These are phyloP conservation scores for Debaryomycetaceae sp. DNA, from an alignment of 1,139 yeast species.

Conservation along the genomic window DNA sequence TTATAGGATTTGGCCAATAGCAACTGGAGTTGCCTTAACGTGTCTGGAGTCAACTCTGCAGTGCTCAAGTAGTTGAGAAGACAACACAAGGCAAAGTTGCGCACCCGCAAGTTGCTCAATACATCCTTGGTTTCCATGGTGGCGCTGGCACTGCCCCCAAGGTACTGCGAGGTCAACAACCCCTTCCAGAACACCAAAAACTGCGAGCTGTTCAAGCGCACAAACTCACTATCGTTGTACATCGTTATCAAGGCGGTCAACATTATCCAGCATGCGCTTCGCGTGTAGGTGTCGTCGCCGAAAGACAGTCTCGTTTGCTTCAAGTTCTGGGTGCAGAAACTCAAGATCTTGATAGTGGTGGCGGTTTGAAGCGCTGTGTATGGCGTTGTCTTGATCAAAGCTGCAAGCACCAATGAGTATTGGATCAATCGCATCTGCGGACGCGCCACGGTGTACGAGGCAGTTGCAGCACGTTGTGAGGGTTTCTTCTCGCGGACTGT, in stretches of 20 bases:
- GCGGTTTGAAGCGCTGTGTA: constrained; percentile 37
- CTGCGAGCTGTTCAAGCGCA: constrained; percentile 70
- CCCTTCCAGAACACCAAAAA: constrained; percentile 77
- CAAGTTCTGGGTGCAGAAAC: constrained; percentile 46
- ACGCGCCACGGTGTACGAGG: constrained; percentile 17
- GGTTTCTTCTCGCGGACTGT: constrained; percentile 11
- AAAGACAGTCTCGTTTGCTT: constrained; percentile 28
- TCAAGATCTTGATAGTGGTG: constrained; percentile 37
- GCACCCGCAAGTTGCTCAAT: constrained; percentile 33
- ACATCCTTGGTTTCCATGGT: constrained; percentile 28
- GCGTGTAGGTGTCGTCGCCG: constrained; percentile 15
- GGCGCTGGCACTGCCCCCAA: constrained; percentile 15
- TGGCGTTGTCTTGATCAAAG: constrained; percentile 37
- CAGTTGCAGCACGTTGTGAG: constrained; percentile 9
- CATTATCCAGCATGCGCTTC: constrained; percentile 58
- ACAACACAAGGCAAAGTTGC: constrained; percentile 40
- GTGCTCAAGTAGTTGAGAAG: constrained; percentile 37
- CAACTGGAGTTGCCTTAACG: constrained; percentile 40
- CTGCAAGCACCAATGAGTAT: constrained; percentile 34
- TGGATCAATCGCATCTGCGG: constrained; percentile 28
- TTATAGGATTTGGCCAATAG: constrained; percentile 40
- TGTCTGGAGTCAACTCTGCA: constrained; percentile 39
- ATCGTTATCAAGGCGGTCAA: constrained; percentile 74
- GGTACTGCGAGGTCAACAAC: constrained; percentile 54
- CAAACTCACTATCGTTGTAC: constrained; percentile 54